Percentiles rank a stretch among this genome's conserved stretches.
phyloP scores from a whole-genome alignment of 2,329 filamentous ascomycete species.

The Fusarium humuli region DNA sequence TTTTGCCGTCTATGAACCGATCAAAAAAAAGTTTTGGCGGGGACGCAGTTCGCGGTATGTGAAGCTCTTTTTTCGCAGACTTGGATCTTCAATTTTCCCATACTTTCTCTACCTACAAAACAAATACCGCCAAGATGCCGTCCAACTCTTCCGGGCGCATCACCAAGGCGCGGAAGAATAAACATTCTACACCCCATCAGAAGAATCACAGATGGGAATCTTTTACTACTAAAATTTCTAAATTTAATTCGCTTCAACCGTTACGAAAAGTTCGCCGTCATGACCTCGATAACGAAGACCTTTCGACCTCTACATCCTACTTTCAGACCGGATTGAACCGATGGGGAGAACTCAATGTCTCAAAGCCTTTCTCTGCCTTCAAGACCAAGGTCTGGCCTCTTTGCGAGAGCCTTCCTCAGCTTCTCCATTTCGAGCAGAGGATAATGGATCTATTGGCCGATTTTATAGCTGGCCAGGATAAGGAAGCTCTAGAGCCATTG shows the following conservation, averaged over 20 bases:
- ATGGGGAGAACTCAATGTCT: constrained; percentile 93
- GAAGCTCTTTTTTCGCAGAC: constrained; percentile 43
- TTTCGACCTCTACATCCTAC: constrained; percentile 83
- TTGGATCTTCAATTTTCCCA: constrained; percentile 35
- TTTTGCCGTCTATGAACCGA: constrained; percentile 51
- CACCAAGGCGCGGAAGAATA: constrained; percentile 75
- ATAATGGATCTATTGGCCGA: constrained; percentile 82
- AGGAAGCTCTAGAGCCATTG: constrained; percentile 84
- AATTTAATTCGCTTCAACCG: constrained; percentile 89
- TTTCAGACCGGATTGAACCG: constrained; percentile 84
- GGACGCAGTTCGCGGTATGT: constrained; percentile 39
- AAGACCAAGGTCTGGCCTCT: constrained; percentile 78
- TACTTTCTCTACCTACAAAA: constrained; percentile 36
- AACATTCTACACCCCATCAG: constrained; percentile 77
- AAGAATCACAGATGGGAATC: constrained; percentile 92
- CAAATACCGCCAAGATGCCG: constrained; percentile 64
- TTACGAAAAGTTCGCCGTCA: constrained; percentile 89
- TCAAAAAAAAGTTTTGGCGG: constrained; percentile 51
- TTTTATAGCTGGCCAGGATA: constrained; percentile 82
- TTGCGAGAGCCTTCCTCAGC: constrained; percentile 90
- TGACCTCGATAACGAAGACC: constrained; percentile 82
- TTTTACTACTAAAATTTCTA: constrained; percentile 89
- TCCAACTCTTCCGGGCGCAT: constrained; percentile 74
- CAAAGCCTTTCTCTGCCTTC: constrained; percentile 82
- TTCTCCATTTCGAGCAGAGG: constrained; percentile 88